These are phyloP conservation scores for Pontederia crassipes DNA, from an alignment of 176 grass and related monocot genomes.

Conservation along the genomic window DNA sequence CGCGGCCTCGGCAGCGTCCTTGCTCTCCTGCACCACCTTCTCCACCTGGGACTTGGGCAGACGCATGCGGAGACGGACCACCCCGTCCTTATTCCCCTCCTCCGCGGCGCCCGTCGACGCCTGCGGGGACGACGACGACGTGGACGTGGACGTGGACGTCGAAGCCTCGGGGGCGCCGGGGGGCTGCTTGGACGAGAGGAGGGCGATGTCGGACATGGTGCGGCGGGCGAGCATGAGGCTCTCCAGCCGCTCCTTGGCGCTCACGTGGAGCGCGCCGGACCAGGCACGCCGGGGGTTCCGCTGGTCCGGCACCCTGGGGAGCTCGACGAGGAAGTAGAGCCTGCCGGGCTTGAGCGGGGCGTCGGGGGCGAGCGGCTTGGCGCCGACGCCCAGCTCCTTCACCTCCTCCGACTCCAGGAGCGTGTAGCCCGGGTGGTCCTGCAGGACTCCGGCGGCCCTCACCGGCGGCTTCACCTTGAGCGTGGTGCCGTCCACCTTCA, in stretches of 20 bases:
- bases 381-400: conserved; percentile 50
- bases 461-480: conserved; percentile 47
- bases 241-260: conserved; percentile 78
- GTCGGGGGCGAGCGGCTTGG: conserved; percentile 47
- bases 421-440: conserved; percentile 60
- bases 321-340: conserved; percentile 86
- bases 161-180: conserved; percentile 27
- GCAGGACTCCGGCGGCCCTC: conserved; percentile 33
- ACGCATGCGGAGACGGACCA: conserved; percentile 60
- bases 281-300: conserved; percentile 46
- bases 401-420: conserved; percentile 88
- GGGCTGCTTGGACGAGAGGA: neutral
- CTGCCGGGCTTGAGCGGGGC: conserved; percentile 72
- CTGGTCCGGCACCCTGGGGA: conserved; percentile 24
- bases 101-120: conserved; percentile 8
- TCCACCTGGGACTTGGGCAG: conserved; percentile 77
- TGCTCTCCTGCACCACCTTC: conserved; percentile 87
- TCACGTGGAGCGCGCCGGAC: conserved; percentile 72
- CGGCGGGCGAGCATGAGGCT: conserved; percentile 85
- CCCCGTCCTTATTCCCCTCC: conserved; percentile 46
- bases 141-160: neutral
- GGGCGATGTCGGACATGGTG: conserved; percentile 58
- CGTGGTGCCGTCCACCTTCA: conserved; percentile 91
- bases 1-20: conserved; percentile 58
- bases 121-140: neutral